These are phyloP conservation scores for Myxozyma kluyveri DNA, from an alignment of 805 yeast genomes.

Conservation along the genomic window DNA sequence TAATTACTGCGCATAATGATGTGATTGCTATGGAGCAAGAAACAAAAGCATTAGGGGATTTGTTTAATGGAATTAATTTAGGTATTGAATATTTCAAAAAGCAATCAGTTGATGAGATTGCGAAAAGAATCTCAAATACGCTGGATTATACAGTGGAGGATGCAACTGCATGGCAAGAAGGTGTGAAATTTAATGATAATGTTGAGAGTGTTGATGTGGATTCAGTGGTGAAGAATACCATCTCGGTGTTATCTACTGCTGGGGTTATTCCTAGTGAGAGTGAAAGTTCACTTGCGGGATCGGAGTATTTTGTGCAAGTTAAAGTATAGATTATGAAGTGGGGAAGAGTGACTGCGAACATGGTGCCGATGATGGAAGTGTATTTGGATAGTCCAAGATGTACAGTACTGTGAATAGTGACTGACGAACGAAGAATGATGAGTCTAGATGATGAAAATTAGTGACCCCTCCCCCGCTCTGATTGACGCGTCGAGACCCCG, in stretches of 20 bases:
- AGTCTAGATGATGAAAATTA: too few species aligned
- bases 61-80: slow-evolving; percentile 55
- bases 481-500: too few species aligned
- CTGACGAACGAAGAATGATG: too few species aligned
- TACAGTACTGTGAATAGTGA: too few species aligned
- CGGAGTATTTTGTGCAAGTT: too few species aligned
- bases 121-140: slow-evolving; percentile 59
- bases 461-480: too few species aligned
- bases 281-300: too few species aligned
- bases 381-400: too few species aligned
- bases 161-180: slow-evolving; percentile 76
- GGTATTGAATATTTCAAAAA: slow-evolving; percentile 66
- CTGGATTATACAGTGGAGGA: slow-evolving; percentile 76
- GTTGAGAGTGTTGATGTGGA: slow-evolving; percentile 50
- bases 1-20: slow-evolving; percentile 55
- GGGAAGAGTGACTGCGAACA: too few species aligned
- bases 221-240: slow-evolving; percentile 54
- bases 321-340: too few species aligned
- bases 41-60: slow-evolving; percentile 37
- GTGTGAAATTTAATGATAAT: slow-evolving; percentile 61
- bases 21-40: slow-evolving; percentile 37
- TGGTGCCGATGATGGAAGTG: too few species aligned
- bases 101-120: slow-evolving; percentile 59
- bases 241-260: slow-evolving; percentile 57
- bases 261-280: too few species aligned